phyloP scores from a whole-genome alignment of 2,329 filamentous ascomycete genomes.

The Aspergillus ochraceoroseus region DNA sequence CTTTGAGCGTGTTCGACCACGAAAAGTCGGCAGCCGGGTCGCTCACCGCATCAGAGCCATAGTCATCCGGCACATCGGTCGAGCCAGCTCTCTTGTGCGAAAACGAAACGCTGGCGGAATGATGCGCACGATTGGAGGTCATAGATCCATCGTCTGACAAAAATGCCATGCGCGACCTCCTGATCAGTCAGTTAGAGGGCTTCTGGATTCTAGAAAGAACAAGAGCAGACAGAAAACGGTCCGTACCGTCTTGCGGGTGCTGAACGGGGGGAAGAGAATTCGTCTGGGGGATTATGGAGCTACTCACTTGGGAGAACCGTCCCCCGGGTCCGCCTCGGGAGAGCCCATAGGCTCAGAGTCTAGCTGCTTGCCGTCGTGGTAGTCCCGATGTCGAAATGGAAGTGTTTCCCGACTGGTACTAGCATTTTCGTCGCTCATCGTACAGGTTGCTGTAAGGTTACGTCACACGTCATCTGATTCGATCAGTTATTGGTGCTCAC shows the following conservation, averaged over 20 bases:
- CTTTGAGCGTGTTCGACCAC: slow-evolving; percentile 9
- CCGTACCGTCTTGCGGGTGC: too few relatives aligned
- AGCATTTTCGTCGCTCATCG: slow-evolving; percentile 21
- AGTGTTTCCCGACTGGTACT: slow-evolving; percentile 16
- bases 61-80: slow-evolving; percentile 13
- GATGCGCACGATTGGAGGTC: slow-evolving; percentile 17
- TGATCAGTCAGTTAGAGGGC: slow-evolving; percentile 12
- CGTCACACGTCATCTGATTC: slow-evolving; percentile 22
- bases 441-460: slow-evolving; percentile 12
- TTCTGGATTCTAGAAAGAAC: background rate
- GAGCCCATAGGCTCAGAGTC: slow-evolving; percentile 4
- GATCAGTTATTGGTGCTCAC: slow-evolving; percentile 10
- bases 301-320: slow-evolving; percentile 16
- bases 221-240: background rate
- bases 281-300: background rate
- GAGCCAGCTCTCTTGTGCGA: slow-evolving; percentile 18
- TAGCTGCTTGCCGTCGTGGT: slow-evolving; percentile 4
- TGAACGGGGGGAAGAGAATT: background rate
- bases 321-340: slow-evolving; percentile 2
- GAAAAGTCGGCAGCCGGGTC: slow-evolving; percentile 12
- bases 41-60: slow-evolving; percentile 14
- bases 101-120: slow-evolving; percentile 18
- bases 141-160: slow-evolving; percentile 18
- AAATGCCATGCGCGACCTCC: slow-evolving; percentile 12
- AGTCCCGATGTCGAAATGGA: slow-evolving; percentile 16